A percentile compares a stretch with the other conserved stretches of the same genome.
Evolutionary conservation across 2,329 filamentous ascomycete genomes (phyloP).

Genomic region (Penicillium sp.): DNA sequence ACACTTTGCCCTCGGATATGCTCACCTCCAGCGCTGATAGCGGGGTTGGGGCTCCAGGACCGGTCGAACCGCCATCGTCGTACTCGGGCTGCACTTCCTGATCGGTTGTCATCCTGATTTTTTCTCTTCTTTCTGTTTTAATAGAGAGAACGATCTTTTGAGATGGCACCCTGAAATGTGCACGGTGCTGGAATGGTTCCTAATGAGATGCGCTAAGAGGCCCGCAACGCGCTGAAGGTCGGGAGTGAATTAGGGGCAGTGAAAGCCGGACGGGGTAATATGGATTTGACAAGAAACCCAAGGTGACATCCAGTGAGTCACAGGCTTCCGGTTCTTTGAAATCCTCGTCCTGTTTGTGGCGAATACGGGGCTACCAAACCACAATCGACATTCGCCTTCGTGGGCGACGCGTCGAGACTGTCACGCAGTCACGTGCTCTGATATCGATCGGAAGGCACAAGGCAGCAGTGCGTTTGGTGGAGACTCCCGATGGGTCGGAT

Average conservation of each 20-base stretch:
- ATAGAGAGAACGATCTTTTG: too few species aligned
- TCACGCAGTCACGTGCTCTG: constrained; percentile 35
- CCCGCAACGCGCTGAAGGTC: too few species aligned
- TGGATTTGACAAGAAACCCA: not conserved
- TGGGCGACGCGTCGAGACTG: constrained; percentile 28
- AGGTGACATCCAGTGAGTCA: constrained; percentile 3
- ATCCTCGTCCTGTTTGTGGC: constrained; percentile 15
- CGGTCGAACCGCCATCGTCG: constrained; percentile 68
- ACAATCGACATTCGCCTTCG: constrained; percentile 10
- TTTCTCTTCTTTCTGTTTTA: too few species aligned
- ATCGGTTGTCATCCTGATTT: constrained; percentile 39
- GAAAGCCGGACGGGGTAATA: too few species aligned
- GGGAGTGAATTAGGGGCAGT: too few species aligned
- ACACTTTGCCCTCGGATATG: not conserved
- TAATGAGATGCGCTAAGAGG: too few species aligned
- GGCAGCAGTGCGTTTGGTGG: constrained; percentile 6
- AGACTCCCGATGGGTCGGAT: too few species aligned
- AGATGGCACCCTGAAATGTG: too few species aligned
- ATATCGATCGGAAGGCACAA: not conserved
- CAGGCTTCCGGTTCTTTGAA: not conserved
- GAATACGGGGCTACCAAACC: constrained; percentile 8
- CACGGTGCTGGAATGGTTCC: too few species aligned
- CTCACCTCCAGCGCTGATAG: constrained; percentile 77
- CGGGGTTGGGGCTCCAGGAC: constrained; percentile 89
- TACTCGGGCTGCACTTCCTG: constrained; percentile 64